Conservation (phyloP, 352 stramenopile genomes). For the Phytophthora fragariaefolia region DNA sequence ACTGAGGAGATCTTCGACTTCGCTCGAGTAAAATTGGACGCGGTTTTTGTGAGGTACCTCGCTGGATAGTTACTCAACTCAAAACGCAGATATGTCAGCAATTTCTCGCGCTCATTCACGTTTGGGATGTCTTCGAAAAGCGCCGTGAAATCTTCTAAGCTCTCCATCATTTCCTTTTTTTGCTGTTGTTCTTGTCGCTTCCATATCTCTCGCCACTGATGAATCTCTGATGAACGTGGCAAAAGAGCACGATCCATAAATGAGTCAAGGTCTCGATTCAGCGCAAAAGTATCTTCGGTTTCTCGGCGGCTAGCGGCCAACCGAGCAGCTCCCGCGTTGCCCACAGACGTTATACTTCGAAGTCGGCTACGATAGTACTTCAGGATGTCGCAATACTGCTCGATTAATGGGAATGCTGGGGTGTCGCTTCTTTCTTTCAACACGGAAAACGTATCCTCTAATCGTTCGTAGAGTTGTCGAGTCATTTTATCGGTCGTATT, state of each 20-base stretch:
- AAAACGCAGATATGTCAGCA: conserved; percentile 11
- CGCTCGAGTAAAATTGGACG: background rate
- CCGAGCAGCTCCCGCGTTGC: background rate
- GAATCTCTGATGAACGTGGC: background rate
- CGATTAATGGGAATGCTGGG: background rate
- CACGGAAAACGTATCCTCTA: conserved; percentile 2
- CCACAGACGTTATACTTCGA: background rate
- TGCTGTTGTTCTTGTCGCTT: background rate
- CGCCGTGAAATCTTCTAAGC: background rate
- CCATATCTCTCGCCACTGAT: conserved; percentile 16
- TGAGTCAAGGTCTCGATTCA: background rate
- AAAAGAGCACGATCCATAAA: conserved; percentile 2
- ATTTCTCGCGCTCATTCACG: background rate
- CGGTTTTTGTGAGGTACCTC: background rate
- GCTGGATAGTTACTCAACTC: conserved; percentile 12
- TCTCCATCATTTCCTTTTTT: background rate
- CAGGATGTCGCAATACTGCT: background rate
- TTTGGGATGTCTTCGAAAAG: background rate
- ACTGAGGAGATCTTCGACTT: background rate
- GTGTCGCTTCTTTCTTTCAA: background rate
- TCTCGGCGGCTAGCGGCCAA: conserved; percentile 8
- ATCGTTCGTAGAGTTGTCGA: conserved; percentile 2
- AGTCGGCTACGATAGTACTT: background rate
- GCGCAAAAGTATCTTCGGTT: conserved; percentile 6
- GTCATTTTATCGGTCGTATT: background rate